These are phyloP conservation scores for Triticum monococcum DNA, from an alignment of 176 grass and related monocot genomes.

Conservation along the genomic window DNA sequence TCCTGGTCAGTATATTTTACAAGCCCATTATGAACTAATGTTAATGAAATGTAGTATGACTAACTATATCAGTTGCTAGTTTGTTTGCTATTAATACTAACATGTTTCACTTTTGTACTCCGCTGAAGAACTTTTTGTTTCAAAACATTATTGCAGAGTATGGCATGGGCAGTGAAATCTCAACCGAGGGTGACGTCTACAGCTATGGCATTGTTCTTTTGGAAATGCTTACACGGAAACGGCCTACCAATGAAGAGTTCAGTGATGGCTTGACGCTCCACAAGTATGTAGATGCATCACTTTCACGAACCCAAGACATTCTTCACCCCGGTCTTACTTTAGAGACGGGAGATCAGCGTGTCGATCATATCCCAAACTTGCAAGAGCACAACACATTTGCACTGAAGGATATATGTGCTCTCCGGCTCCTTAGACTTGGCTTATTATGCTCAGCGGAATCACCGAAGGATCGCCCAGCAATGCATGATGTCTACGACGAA, in stretches of 20 bases:
- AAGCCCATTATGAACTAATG: not conserved
- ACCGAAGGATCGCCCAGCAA: too few species aligned
- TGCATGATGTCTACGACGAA: too few species aligned
- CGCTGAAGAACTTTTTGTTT: not conserved
- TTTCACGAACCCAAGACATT: too few species aligned
- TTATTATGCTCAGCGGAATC: too few species aligned
- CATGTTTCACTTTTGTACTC: not conserved
- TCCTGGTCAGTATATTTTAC: not conserved
- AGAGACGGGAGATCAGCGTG: too few species aligned
- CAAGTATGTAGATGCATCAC: not conserved
- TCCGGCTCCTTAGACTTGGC: too few species aligned
- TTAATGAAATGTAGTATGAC: too few species aligned
- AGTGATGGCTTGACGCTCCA: not conserved
- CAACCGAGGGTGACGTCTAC: not conserved
- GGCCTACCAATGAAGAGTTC: not conserved
- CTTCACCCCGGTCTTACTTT: too few species aligned
- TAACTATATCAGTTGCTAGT: too few species aligned
- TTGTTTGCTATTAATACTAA: not conserved
- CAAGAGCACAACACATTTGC: too few species aligned
- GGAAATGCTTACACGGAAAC: not conserved
- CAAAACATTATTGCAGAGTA: conserved; percentile 17
- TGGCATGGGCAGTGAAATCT: conserved; percentile 13
- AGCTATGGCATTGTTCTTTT: conserved; percentile 28
- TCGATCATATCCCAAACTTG: too few species aligned
- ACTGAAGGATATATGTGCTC: too few species aligned